These are phyloP conservation scores for Cnidoscolus chayamansa DNA, from an alignment of 441 rosid genomes.

Conservation along the genomic window DNA sequence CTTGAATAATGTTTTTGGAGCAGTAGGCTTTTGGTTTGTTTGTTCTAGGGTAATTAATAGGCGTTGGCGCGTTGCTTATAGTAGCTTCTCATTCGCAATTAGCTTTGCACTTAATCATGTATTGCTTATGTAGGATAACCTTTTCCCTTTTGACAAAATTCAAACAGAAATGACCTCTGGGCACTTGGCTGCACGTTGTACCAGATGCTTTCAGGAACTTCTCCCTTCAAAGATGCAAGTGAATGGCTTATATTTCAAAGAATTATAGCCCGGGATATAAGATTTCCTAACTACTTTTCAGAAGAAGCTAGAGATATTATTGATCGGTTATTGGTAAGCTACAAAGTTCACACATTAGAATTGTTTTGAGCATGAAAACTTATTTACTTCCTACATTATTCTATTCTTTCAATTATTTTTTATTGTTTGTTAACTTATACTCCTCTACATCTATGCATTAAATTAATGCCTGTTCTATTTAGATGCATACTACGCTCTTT, in stretches of 20 bases:
- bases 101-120: conserved; percentile 18
- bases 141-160: conserved; percentile 36
- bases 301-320: conserved; percentile 87
- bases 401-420: neutral
- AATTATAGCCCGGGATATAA: conserved; percentile 92
- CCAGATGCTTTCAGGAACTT: conserved; percentile 99
- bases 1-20: neutral
- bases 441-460: neutral
- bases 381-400: neutral
- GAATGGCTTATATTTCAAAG: conserved; percentile 99
- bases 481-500: neutral
- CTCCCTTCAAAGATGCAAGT: conserved; percentile 98
- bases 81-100: conserved; percentile 17
- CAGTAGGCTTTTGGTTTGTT: neutral
- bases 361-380: conserved; percentile 1
- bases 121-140: conserved; percentile 34
- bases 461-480: neutral
- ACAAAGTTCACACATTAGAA: conserved; percentile 18
- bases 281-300: conserved; percentile 89
- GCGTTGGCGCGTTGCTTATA: neutral
- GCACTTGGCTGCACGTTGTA: conserved; percentile 99
- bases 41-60: neutral
- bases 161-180: conserved; percentile 98
- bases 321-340: conserved; percentile 76
- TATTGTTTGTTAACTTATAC: neutral